Evolutionary conservation across 1,139 yeast genomes (phyloP).

Genomic region (Hyphopichia burtonii): DNA sequence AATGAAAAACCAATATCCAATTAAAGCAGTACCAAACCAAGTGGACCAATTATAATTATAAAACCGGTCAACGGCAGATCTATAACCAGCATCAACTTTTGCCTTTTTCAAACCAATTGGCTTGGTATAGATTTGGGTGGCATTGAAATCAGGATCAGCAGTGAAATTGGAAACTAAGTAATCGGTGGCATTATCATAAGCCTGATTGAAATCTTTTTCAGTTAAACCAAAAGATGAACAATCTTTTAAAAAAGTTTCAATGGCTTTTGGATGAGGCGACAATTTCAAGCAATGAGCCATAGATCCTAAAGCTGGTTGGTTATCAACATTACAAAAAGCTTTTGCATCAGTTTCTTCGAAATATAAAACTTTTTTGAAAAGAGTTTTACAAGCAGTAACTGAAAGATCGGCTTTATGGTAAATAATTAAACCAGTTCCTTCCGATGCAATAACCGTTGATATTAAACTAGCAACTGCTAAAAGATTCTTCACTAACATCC

Average conservation of each 20-base stretch:
- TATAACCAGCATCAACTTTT: slow-evolving; percentile 29
- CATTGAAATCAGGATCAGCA: slow-evolving; percentile 26
- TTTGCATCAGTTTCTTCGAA: slow-evolving; percentile 24
- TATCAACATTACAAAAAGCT: slow-evolving; percentile 29
- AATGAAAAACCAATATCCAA: slow-evolving; percentile 45
- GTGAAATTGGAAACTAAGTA: slow-evolving; percentile 25
- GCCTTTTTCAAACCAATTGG: slow-evolving; percentile 26
- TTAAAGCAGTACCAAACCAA: slow-evolving; percentile 50
- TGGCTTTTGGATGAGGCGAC: slow-evolving; percentile 23
- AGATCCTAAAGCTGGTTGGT: slow-evolving; percentile 40
- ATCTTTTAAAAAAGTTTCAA: slow-evolving; percentile 22
- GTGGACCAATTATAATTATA: slow-evolving; percentile 44
- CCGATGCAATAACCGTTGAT: slow-evolving; percentile 3
- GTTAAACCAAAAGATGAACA: slow-evolving; percentile 29
- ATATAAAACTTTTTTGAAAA: slow-evolving; percentile 24
- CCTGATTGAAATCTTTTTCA: slow-evolving; percentile 22
- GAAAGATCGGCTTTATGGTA: slow-evolving; percentile 16
- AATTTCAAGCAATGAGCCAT: slow-evolving; percentile 34
- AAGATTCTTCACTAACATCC: not conserved
- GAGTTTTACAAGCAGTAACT: slow-evolving; percentile 27
- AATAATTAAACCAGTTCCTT: slow-evolving; percentile 10
- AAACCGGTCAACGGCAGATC: slow-evolving; percentile 39
- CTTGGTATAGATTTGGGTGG: slow-evolving; percentile 24
- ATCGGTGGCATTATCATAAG: slow-evolving; percentile 39
- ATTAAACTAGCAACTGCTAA: not conserved